phyloP scores from a whole-genome alignment of 495 filamentous ascomycete genomes.

The Aspergillus taichungensis region DNA sequence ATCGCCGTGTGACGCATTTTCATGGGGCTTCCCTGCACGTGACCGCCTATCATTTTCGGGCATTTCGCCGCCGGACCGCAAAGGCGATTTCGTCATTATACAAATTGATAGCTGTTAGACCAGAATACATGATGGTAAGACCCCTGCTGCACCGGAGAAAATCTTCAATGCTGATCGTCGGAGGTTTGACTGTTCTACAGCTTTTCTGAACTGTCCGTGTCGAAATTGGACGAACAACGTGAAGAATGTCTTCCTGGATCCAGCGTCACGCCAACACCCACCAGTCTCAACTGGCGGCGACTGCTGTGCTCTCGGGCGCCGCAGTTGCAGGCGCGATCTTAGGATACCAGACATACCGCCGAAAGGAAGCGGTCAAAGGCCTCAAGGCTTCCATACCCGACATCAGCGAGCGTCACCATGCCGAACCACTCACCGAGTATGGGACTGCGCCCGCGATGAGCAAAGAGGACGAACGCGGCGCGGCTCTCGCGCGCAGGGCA shows the following conservation, averaged over 20 bases:
- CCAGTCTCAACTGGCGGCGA: conserved; percentile 61
- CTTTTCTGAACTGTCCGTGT: too few relatives aligned
- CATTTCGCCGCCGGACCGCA: background rate
- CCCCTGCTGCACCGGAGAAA: conserved; percentile 4
- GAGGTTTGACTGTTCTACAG: too few relatives aligned
- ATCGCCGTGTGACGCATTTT: background rate
- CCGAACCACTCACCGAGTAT: conserved; percentile 63
- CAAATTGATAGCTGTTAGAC: too few relatives aligned
- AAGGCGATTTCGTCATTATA: too few relatives aligned
- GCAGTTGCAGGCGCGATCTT: conserved; percentile 65
- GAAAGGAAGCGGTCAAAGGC: conserved; percentile 52
- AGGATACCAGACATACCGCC: conserved; percentile 57
- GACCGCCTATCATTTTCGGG: conserved; percentile 6
- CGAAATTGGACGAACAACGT: background rate
- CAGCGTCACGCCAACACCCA: conserved; percentile 44
- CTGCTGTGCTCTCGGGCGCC: conserved; percentile 66
- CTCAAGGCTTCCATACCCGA: conserved; percentile 67
- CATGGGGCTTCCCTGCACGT: conserved; percentile 2
- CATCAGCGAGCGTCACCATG: conserved; percentile 36
- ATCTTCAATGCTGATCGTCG: background rate
- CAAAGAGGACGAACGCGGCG: conserved; percentile 72
- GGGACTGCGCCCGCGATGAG: conserved; percentile 54
- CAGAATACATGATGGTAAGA: background rate
- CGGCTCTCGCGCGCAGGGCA: conserved; percentile 68
- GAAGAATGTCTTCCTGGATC: conserved; percentile 50